Percentiles rank a stretch among this genome's conserved stretches.
Conservation (phyloP, 805 yeast species). For the Hanseniaspora meyeri region DNA sequence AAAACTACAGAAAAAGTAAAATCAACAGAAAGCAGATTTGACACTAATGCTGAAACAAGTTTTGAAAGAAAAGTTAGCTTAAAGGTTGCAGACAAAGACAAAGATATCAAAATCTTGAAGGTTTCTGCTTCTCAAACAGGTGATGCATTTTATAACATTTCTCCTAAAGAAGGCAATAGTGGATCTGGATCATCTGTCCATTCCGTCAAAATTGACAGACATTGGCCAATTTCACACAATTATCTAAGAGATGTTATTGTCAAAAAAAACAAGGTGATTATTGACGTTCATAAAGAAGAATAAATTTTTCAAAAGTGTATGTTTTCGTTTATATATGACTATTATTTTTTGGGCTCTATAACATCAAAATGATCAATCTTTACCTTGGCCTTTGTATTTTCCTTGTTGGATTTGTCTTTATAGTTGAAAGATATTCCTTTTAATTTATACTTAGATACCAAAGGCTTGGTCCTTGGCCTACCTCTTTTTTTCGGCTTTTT, state of each 20-base stretch:
- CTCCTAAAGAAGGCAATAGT: slow-evolving; percentile 33
- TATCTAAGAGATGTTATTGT: slow-evolving; percentile 17
- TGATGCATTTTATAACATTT: slow-evolving; percentile 32
- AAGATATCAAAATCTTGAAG: slow-evolving; percentile 17
- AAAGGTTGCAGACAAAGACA: slow-evolving; percentile 10
- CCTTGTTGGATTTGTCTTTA: slow-evolving; percentile 2
- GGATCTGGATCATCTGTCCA: slow-evolving; percentile 34
- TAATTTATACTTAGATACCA: neutral
- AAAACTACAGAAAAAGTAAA: neutral
- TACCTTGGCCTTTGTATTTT: slow-evolving; percentile 1
- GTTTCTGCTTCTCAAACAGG: slow-evolving; percentile 33
- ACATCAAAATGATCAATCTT: neutral
- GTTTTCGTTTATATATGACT: neutral
- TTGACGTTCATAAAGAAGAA: slow-evolving; percentile 9
- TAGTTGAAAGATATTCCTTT: slow-evolving; percentile 5
- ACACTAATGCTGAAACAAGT: slow-evolving; percentile 24
- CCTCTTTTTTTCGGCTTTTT: slow-evolving; percentile 2
- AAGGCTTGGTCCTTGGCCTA: slow-evolving; percentile 8
- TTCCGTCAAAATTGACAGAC: slow-evolving; percentile 20
- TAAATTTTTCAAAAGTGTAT: neutral
- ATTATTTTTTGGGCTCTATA: neutral
- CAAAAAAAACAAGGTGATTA: slow-evolving; percentile 13
- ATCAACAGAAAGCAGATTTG: slow-evolving; percentile 18
- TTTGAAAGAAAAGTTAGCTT: slow-evolving; percentile 14
- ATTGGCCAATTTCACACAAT: slow-evolving; percentile 14